Evolutionary conservation across 2,329 filamentous ascomycete genomes (phyloP).

Genomic region (Clonostachys sp.): DNA sequence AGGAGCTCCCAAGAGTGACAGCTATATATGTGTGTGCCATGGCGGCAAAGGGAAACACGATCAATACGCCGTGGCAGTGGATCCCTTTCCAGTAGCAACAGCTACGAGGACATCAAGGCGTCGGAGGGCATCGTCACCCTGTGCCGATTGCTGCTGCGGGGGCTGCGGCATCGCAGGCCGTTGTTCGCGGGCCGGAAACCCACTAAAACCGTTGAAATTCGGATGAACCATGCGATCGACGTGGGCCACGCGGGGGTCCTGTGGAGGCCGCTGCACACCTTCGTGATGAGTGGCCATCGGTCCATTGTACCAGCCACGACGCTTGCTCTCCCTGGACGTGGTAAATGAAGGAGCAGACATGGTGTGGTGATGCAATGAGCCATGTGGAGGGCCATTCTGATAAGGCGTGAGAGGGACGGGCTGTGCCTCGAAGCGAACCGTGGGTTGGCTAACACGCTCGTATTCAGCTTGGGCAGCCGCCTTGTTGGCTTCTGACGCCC

Average conservation of each 20-base stretch:
- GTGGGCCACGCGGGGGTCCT: slow-evolving; percentile 30
- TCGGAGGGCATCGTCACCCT: slow-evolving; percentile 22
- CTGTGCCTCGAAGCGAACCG: slow-evolving; percentile 51
- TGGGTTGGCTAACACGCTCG: slow-evolving; percentile 35
- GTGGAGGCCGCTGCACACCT: slow-evolving; percentile 15
- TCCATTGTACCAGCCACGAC: slow-evolving; percentile 69
- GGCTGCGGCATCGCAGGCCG: slow-evolving; percentile 10
- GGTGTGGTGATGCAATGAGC: slow-evolving; percentile 48
- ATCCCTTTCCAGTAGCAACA: slow-evolving; percentile 37
- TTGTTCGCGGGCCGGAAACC: slow-evolving; percentile 37
- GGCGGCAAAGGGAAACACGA: background rate
- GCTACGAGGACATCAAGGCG: slow-evolving; percentile 37
- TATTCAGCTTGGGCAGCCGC: slow-evolving; percentile 52
- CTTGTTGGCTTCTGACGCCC: slow-evolving; percentile 52
- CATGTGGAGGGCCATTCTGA: slow-evolving; percentile 16
- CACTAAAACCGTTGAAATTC: slow-evolving; percentile 46
- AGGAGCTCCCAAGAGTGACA: too few species aligned
- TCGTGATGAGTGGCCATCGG: slow-evolving; percentile 33
- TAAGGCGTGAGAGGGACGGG: slow-evolving; percentile 24
- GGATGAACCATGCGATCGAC: slow-evolving; percentile 55
- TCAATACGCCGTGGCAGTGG: slow-evolving; percentile 33
- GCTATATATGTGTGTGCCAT: too few species aligned
- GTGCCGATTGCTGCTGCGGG: slow-evolving; percentile 3
- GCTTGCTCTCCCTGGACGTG: slow-evolving; percentile 56
- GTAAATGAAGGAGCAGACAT: slow-evolving; percentile 53